Evolutionary conservation across 1,284 basidiomycete species (phyloP), one percentile per base, ranked within the genome.

Genomic region (Lentinula novae-zelandiae): DNA sequence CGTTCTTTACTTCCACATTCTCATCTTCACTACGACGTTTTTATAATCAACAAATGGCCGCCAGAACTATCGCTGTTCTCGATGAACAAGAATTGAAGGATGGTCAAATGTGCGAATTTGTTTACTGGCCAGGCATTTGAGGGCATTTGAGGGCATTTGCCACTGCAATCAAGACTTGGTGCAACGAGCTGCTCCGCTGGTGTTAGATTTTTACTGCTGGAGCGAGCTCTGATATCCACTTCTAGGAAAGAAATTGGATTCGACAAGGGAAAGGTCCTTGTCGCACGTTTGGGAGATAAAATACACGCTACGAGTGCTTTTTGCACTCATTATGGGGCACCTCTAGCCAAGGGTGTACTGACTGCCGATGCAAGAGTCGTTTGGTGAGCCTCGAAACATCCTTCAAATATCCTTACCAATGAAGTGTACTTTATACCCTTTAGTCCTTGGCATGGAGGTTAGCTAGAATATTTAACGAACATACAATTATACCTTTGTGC

Each of bases 361-460:
- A 86, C 89, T 8, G 81, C 85, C 34, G 88, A 92, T 69, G 93
- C 91, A 6, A 78, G 92, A 65, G 82, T 96, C 44, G 86, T 92
- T 57, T 93, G 93, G 88, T 87, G 67, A 60, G 83, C 73, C n/a
- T 38, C 31, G 10, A n/a, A 44, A 51, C 33, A 39, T 17, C 2
- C 31, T 55, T n/a, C 15, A 4, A 50, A 22, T 42, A 34, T 53
- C 46, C 33, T 44, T 34, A 64, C 31, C 49, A 53, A 50, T 44
- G 48, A 6, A 51, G 17, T 53, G 15, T 38, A 15, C 10, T n/a
- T n/a, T 44, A 54, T 49, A 44, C 31, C 27, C 40, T 53, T 5
- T 62, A 89, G 91, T 71, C 93, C 93, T 6, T 96, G 93, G 93
- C 93, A 96, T 72, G 93, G 93, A 76, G 89, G 89, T 89, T 66